phyloP scores from a whole-genome alignment of 2,329 filamentous ascomycete species.

The Beauveria australis region DNA sequence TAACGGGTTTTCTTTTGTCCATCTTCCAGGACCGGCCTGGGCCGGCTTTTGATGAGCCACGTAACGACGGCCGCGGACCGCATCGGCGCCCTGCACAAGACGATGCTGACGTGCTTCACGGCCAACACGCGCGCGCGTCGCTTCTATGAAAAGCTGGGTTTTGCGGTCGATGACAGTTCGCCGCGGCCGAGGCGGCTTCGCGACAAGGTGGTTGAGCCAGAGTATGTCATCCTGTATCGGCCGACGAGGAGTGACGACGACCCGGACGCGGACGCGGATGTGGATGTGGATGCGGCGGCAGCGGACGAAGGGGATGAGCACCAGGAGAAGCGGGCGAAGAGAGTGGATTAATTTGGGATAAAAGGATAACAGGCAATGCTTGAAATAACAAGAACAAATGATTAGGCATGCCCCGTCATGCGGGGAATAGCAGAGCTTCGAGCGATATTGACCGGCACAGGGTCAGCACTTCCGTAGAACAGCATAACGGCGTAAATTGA shows the following conservation, averaged over 20 bases:
- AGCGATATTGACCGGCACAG: not conserved
- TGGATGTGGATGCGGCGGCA: not conserved
- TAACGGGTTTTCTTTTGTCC: not conserved
- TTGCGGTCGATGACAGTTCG: slow-evolving; percentile 45
- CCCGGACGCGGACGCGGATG: not conserved
- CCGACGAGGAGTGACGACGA: not conserved
- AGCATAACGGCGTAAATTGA: slow-evolving; percentile 10
- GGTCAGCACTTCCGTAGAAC: slow-evolving; percentile 10
- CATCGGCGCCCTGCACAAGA: slow-evolving; percentile 50
- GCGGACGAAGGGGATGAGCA: not conserved
- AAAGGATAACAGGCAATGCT: not conserved
- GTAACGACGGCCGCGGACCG: slow-evolving; percentile 44
- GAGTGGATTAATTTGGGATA: not conserved
- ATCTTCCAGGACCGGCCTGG: slow-evolving; percentile 50
- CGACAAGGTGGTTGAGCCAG: slow-evolving; percentile 44
- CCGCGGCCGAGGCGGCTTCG: slow-evolving; percentile 44
- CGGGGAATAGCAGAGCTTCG: not conserved
- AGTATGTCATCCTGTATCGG: slow-evolving; percentile 52
- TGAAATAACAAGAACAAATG: not conserved
- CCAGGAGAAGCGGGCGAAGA: not conserved
- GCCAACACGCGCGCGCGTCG: slow-evolving; percentile 47
- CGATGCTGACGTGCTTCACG: slow-evolving; percentile 68
- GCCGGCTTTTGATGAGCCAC: slow-evolving; percentile 48
- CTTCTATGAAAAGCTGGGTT: slow-evolving; percentile 57
- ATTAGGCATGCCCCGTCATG: not conserved